Base-by-base conservation (phyloP, 306 rosid genomes). In the Cucurbita ficifolia region DNA sequence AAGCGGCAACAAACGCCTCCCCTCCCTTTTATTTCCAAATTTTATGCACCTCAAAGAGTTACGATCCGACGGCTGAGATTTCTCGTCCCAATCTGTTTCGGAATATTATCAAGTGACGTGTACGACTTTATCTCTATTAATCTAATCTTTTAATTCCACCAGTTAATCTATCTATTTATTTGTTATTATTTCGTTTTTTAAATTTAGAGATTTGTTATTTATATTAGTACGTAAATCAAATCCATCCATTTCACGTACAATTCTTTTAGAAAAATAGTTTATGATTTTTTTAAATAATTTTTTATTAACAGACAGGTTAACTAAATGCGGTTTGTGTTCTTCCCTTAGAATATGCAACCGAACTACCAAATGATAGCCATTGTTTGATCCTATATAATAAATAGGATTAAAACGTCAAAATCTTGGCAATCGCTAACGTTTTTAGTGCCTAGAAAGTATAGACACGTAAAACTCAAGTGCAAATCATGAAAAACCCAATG, bases 311-410 rank as follows among this genome's bases (percentile, higher is more conserved):
- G 3, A 24, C 29, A 1, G 2, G 29, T 24, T 24, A 24, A 24
- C 29, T 1, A 24, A 2, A 24, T 24, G 1, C 1, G 1, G 1
- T 1, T 24, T 1, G 1, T 24, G 29, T 24, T 24, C 29, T 1
- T 24, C 29, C 29, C 2, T 24, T 24, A 24, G 29, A 24, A 24
- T 24, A 24, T 24, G 29, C 29, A 24, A 24, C 29, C 0, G 63
- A 94, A 82, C 84, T 87, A 96, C 0, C 77, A 72, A 64, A 88
- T 77, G 67, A 94, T 88, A 64, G 83, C 77, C 77, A 82, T 84
- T 51, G 92, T 90, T 82, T 91, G 99, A 89, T 87, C 97, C 97
- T 91, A 83, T 85, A 75, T 60, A 74, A 67, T 51, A 80, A 57
- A 53, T 56, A 78, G 6, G 51, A 70, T 12, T 48, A 13, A 74